phyloP scores from a whole-genome alignment of 306 rosid genomes.

The Medicago lupulina region DNA sequence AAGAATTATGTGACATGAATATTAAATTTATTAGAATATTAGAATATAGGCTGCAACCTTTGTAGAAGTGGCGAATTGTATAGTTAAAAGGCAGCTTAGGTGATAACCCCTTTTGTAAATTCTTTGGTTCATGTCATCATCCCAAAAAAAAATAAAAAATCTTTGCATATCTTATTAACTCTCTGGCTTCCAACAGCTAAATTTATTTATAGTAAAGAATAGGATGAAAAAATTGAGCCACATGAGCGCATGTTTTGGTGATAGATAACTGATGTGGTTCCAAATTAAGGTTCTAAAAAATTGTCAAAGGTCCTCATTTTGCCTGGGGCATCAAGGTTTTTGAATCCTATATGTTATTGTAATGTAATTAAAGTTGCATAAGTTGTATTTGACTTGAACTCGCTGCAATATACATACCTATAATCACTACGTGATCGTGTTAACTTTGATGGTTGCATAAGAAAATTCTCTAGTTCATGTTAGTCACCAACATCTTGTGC shows the following conservation, averaged over 20 bases:
- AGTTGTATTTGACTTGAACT: neutral
- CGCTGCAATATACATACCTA: neutral
- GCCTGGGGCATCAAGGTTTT: neutral
- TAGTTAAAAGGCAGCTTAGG: slow-evolving; percentile 49
- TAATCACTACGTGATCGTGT: neutral
- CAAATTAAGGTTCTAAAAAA: neutral
- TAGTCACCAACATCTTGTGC: too few relatives aligned
- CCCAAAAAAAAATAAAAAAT: neutral
- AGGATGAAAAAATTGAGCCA: neutral
- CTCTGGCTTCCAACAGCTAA: slow-evolving; percentile 1
- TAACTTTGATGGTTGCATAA: neutral
- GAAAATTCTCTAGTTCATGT: neutral
- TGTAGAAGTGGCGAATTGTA: slow-evolving; percentile 58
- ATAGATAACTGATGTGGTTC: neutral
- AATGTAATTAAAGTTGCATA: neutral
- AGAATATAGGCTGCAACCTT: slow-evolving; percentile 50
- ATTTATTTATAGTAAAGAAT: neutral
- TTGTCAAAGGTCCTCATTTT: neutral
- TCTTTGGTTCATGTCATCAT: slow-evolving; percentile 20
- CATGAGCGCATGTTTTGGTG: neutral
- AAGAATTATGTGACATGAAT: slow-evolving; percentile 29
- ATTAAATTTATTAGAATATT: slow-evolving; percentile 32
- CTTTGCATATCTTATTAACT: slow-evolving; percentile 18
- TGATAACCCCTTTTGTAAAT: slow-evolving; percentile 45
- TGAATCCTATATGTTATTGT: neutral